Evolutionary conservation across 2,329 filamentous ascomycete genomes (phyloP).

Genomic region (Madurella mycetomatis): DNA sequence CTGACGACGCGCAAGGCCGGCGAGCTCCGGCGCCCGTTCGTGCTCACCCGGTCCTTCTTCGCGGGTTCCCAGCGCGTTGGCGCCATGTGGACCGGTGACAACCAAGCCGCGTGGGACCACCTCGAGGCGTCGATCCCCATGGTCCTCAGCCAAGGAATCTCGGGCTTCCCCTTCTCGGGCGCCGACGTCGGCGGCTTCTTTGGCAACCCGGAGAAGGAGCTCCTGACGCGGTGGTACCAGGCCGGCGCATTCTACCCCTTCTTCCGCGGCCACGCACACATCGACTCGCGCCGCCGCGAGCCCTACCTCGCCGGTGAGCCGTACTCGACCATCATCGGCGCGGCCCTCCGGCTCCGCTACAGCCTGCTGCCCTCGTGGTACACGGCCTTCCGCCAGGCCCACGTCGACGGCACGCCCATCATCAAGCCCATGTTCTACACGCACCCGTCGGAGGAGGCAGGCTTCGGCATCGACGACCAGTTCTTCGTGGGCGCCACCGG

Average conservation of each 20-base stretch:
- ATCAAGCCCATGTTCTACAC: slow-evolving; percentile 90
- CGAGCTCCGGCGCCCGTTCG: slow-evolving; percentile 79
- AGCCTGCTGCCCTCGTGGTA: slow-evolving; percentile 91
- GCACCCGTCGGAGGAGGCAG: slow-evolving; percentile 77
- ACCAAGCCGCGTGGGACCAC: slow-evolving; percentile 89
- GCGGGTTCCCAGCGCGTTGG: slow-evolving; percentile 83
- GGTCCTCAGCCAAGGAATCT: slow-evolving; percentile 87
- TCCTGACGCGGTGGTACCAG: slow-evolving; percentile 94
- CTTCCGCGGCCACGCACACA: slow-evolving; percentile 95
- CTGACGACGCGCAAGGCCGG: slow-evolving; percentile 81
- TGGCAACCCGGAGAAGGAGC: slow-evolving; percentile 88
- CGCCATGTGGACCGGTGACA: slow-evolving; percentile 99
- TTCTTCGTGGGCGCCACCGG: slow-evolving; percentile 86
- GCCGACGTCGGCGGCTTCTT: slow-evolving; percentile 98
- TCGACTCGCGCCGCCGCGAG: slow-evolving; percentile 89
- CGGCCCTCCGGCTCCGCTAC: slow-evolving; percentile 84
- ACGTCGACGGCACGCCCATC: slow-evolving; percentile 77
- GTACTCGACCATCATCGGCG: slow-evolving; percentile 78
- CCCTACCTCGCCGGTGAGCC: slow-evolving; percentile 85
- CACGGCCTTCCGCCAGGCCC: slow-evolving; percentile 89
- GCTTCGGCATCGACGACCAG: slow-evolving; percentile 89
- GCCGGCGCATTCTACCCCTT: slow-evolving; percentile 96
- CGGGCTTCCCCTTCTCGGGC: slow-evolving; percentile 88
- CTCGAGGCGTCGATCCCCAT: slow-evolving; percentile 87
- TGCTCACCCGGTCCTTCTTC: slow-evolving; percentile 89